phyloP scores from a whole-genome alignment of 2,329 filamentous ascomycete genomes.

The Aspergillus brunneoviolaceus region DNA sequence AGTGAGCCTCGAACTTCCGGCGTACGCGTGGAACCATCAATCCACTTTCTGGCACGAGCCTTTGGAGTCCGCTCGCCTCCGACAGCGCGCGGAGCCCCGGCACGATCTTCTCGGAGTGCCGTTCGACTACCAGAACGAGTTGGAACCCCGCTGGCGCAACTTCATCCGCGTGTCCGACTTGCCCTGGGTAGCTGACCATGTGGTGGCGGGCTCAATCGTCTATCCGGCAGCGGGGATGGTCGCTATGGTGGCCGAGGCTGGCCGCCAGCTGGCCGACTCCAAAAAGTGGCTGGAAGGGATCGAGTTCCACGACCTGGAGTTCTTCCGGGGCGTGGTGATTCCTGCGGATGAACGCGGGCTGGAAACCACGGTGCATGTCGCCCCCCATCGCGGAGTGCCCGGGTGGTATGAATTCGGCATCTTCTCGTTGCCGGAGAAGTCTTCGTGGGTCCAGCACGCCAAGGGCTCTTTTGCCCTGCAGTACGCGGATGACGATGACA shows the following conservation, averaged over 20 bases:
- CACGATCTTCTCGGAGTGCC: slow-evolving; percentile 1
- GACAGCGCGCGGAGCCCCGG: neutral
- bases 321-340: neutral
- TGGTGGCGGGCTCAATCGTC: neutral
- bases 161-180: neutral
- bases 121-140: neutral
- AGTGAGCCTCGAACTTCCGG: neutral
- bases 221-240: slow-evolving; percentile 4
- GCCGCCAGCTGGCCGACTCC: neutral
- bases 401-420: no score
- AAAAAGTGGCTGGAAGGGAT: neutral
- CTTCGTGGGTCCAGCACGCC: no score
- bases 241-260: neutral
- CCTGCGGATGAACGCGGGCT: no score
- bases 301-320: neutral
- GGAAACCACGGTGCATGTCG: no score
- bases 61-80: neutral
- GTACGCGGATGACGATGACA: no score
- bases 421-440: no score
- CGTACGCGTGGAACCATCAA: slow-evolving; percentile 1
- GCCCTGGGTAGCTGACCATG: slow-evolving; percentile 9
- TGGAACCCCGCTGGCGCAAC: neutral
- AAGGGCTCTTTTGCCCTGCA: no score
- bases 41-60: neutral
- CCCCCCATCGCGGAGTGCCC: no score